Base-by-base conservation (phyloP, 2,329 filamentous ascomycete species). In the Fusarium paranaense region DNA sequence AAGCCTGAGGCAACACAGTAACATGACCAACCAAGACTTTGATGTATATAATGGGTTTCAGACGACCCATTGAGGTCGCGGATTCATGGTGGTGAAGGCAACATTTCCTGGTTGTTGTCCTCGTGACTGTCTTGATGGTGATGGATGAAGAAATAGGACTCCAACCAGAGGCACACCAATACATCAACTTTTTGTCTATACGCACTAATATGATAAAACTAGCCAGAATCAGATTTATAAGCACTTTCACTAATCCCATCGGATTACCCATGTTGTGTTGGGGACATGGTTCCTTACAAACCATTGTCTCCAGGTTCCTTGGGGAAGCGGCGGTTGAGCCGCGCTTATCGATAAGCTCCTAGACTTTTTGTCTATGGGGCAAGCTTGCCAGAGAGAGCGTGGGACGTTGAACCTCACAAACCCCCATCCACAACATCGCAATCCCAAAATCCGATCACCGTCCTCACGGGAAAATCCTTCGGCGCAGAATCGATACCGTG, bases 291-390 rank as follows among this genome's bases (percentile, higher is more conserved):
- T 50, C 45, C 45, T n/a, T 50, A 30, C 47, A 52, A 47, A n/a
- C n/a, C 30, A 54, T 54, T 6, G 16, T 38, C 25, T 38, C 20
- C 11, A 8, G 14, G 54, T 38, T 14, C 32, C 13, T 11, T 38
- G 22, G 22, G 33, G 56, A 20, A 30, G 32, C 14, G 35, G 22
- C 56, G 33, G 35, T 25, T 58, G 56, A 32, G 35, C 22, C 56
- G 33, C 2, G 13, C 73, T 79, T 80, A 81, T 81, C 79, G 79
- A 81, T 81, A 81, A 81, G 76, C 63, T 75, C 76, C 68, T 74
- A 62, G 68, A 68, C 74, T 70, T 69, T 71, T 68, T 63, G 38
- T n/a, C 35, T 6, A 14, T 37, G 32, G 54, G 56, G 35, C 35
- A 37, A 58, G 35, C 33, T 37, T 58, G 35, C 56, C 56, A 58